A percentile compares a stretch with the other conserved stretches of the same genome.
These are phyloP conservation scores for Pyracantha coccinea DNA, from an alignment of 331 rosid genomes.

Conservation along the genomic window DNA sequence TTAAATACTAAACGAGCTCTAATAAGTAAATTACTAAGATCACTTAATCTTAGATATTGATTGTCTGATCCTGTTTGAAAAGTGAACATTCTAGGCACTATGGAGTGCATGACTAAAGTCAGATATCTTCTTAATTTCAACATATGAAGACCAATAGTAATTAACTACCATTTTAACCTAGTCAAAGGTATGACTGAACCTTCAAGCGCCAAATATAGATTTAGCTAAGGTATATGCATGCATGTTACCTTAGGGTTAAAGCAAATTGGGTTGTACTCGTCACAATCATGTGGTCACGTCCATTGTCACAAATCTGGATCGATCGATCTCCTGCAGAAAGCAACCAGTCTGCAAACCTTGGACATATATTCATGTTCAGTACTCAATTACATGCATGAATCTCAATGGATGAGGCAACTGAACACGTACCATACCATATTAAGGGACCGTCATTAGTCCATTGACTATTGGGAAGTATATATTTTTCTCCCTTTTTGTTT, in stretches of 20 bases:
- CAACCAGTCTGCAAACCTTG: slow-evolving; percentile 9
- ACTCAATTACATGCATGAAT: neutral
- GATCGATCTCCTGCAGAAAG: slow-evolving; percentile 4
- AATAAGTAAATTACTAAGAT: no score
- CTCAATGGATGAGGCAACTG: no score
- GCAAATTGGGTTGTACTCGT: slow-evolving; percentile 7
- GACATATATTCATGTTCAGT: neutral
- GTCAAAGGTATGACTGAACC: neutral
- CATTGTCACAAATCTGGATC: slow-evolving; percentile 10
- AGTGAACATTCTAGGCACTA: no score
- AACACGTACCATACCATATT: neutral
- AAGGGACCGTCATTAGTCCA: neutral
- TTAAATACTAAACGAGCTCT: no score
- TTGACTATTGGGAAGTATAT: neutral
- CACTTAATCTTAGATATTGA: no score
- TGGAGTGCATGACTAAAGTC: no score
- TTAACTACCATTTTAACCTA: neutral
- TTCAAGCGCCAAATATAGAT: no score
- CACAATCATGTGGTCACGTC: slow-evolving; percentile 31
- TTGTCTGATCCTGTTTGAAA: no score
- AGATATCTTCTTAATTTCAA: neutral
- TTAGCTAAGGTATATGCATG: neutral
- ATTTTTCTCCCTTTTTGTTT: neutral
- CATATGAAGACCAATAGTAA: neutral
- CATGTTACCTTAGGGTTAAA: neutral